Conservation (phyloP, 2,329 filamentous ascomycete genomes). For the Aspergillus sp. region DNA sequence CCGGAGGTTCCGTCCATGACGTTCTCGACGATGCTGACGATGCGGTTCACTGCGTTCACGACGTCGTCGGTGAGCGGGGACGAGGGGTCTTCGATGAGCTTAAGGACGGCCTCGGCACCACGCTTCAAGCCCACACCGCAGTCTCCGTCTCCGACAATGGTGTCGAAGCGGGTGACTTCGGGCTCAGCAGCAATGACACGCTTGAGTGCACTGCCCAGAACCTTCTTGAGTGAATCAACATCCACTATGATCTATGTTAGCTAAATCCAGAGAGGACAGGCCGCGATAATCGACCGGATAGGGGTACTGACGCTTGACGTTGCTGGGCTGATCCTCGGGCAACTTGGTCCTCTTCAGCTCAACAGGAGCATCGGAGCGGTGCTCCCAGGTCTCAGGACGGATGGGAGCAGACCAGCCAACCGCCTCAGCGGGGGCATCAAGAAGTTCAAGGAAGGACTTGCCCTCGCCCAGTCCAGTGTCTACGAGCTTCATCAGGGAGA, state of each 20-base stretch:
- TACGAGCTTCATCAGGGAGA: conserved; percentile 64
- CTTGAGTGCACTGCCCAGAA: conserved; percentile 58
- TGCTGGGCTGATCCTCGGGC: conserved; percentile 53
- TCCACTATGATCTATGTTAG: conserved; percentile 47
- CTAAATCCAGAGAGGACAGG: conserved; percentile 10
- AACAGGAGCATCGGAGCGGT: conserved; percentile 44
- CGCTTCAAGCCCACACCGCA: conserved; percentile 84
- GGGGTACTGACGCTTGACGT: conserved; percentile 51
- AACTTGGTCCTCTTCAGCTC: conserved; percentile 45
- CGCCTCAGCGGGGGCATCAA: conserved; percentile 69
- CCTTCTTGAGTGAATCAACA: conserved; percentile 52
- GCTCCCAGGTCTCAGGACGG: conserved; percentile 59
- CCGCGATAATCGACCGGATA: background rate
- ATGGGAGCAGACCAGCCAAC: conserved; percentile 68
- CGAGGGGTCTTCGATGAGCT: conserved; percentile 42
- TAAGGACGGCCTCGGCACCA: conserved; percentile 69
- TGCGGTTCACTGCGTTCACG: conserved; percentile 60
- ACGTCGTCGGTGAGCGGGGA: conserved; percentile 57
- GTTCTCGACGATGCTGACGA: conserved; percentile 66
- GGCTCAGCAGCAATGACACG: conserved; percentile 65
- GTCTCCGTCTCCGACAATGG: conserved; percentile 85
- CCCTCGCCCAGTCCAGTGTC: conserved; percentile 60
- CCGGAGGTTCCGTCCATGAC: conserved; percentile 75
- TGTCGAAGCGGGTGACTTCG: conserved; percentile 69
- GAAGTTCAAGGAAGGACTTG: conserved; percentile 62